These are phyloP conservation scores for Penicillium sp. DNA, from an alignment of 2,329 filamentous ascomycete species.

Conservation along the genomic window DNA sequence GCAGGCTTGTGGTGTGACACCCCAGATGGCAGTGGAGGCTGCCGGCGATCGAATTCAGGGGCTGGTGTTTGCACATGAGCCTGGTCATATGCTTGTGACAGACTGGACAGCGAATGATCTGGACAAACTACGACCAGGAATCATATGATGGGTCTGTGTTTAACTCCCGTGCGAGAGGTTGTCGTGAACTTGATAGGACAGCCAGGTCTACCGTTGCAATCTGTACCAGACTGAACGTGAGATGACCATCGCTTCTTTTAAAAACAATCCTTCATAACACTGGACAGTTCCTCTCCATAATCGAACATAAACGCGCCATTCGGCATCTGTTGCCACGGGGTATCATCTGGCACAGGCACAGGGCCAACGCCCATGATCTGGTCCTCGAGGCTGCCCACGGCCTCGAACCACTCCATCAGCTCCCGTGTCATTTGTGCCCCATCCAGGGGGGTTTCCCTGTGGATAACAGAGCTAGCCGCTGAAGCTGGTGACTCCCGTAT, in stretches of 20 bases:
- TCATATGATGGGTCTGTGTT: not conserved
- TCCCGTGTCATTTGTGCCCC: slow-evolving; percentile 62
- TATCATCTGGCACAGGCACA: slow-evolving; percentile 25
- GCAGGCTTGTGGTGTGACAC: slow-evolving; percentile 68
- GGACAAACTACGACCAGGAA: slow-evolving; percentile 17
- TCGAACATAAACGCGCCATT: slow-evolving; percentile 49
- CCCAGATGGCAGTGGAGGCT: slow-evolving; percentile 65
- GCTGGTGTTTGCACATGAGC: slow-evolving; percentile 63
- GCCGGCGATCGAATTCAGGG: slow-evolving; percentile 55
- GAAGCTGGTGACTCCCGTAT: slow-evolving; percentile 53
- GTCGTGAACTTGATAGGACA: not conserved
- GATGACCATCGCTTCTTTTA: slow-evolving; percentile 9
- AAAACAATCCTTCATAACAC: slow-evolving; percentile 58
- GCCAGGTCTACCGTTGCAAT: not conserved
- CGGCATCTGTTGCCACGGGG: slow-evolving; percentile 33
- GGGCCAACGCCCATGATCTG: slow-evolving; percentile 43
- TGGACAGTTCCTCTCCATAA: slow-evolving; percentile 61
- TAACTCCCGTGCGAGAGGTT: no score
- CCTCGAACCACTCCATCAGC: slow-evolving; percentile 64
- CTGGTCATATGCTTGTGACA: slow-evolving; percentile 65
- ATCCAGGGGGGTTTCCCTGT: slow-evolving; percentile 47
- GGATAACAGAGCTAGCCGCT: slow-evolving; percentile 60
- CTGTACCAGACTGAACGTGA: not conserved
- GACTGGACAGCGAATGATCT: slow-evolving; percentile 54
- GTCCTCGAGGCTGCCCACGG: slow-evolving; percentile 58